Evolutionary conservation across 768 basidiomycete genomes (phyloP), one percentile per base, ranked within the genome.

Genomic region (Kwoniella bestiolae): DNA sequence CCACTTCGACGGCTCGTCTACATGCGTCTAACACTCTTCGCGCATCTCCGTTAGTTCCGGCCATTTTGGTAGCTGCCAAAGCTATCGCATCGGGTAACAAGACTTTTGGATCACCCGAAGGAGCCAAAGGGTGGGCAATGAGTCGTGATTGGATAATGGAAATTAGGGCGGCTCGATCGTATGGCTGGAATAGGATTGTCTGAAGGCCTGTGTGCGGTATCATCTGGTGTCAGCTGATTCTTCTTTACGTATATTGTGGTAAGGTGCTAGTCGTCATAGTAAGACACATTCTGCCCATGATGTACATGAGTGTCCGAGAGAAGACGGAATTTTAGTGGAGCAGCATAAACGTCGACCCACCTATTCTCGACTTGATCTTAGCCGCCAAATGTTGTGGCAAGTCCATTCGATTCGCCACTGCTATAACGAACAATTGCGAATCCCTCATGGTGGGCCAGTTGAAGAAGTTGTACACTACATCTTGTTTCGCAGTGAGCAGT

Each of bases 391-490:
- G 85, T 80, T 98, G 95, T 0, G 96, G 96, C 59, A 98, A 85
- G 76, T 98, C 95, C 91, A 96, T 95, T 31, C 95, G 94, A 78
- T 98, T 99, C 6, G 96, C 96, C 0, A 99, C 94, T 0, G 96
- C 95, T 56, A 99, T 86, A 1, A 99, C 96, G 56, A 97, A 88
- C 5, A 99, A 86, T 79, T 91, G 91, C 63, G 92, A 94, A 21
- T 88, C 88, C 0, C 86, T 85, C 56, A 96, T 84, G 3, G 94
- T 95, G 1, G 96, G 96, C 95, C 96, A 99, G 79, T 99, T 98
- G 85, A 98, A 98, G 82, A 99, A 98, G 76, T 97, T 97, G 82
- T 99, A 99, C 23, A 99, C 91, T 9, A 99, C 95, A 64, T 99
- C 95, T 79, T 99, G 95, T 78, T 96, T 96, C 18, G 90, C 84